Evolutionary conservation across 352 stramenopile genomes (phyloP).

Genomic region (Globisporangium paroecandrum): DNA sequence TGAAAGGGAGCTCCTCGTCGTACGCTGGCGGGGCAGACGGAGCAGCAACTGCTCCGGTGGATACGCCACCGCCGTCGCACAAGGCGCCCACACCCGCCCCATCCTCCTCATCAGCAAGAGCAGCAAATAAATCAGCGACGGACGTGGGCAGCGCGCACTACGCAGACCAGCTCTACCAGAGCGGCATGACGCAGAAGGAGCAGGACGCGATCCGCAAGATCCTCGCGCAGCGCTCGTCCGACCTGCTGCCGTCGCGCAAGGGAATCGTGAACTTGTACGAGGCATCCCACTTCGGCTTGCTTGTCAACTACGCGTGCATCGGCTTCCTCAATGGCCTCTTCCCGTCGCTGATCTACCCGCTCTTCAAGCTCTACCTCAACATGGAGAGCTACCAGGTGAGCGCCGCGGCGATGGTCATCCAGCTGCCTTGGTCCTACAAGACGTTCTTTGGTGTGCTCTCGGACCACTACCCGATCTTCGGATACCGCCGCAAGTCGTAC

Average conservation of each 20-base stretch:
- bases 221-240: slow-evolving; percentile 32
- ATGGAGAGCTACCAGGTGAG: slow-evolving; percentile 68
- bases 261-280: slow-evolving; percentile 38
- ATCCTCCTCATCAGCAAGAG: neutral
- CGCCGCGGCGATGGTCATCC: slow-evolving; percentile 50
- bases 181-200: slow-evolving; percentile 12
- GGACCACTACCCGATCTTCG: slow-evolving; percentile 58
- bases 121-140: neutral
- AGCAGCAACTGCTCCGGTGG: neutral
- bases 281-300: slow-evolving; percentile 39
- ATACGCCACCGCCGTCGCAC: slow-evolving; percentile 5
- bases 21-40: neutral
- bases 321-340: slow-evolving; percentile 70
- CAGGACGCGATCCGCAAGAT: slow-evolving; percentile 35
- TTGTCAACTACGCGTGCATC: slow-evolving; percentile 72
- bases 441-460: slow-evolving; percentile 72
- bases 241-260: slow-evolving; percentile 38
- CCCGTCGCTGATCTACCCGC: slow-evolving; percentile 61
- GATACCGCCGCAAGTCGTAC: slow-evolving; percentile 68
- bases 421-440: slow-evolving; percentile 73
- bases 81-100: neutral
- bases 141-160: slow-evolving; percentile 1
- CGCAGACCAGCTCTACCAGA: slow-evolving; percentile 13
- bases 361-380: slow-evolving; percentile 79
- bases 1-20: slow-evolving; percentile 7